Percentiles rank a stretch among this genome's conserved stretches.
These are phyloP conservation scores for Phialophora verrucosa DNA, from an alignment of 2,329 filamentous ascomycete genomes.

Conservation along the genomic window DNA sequence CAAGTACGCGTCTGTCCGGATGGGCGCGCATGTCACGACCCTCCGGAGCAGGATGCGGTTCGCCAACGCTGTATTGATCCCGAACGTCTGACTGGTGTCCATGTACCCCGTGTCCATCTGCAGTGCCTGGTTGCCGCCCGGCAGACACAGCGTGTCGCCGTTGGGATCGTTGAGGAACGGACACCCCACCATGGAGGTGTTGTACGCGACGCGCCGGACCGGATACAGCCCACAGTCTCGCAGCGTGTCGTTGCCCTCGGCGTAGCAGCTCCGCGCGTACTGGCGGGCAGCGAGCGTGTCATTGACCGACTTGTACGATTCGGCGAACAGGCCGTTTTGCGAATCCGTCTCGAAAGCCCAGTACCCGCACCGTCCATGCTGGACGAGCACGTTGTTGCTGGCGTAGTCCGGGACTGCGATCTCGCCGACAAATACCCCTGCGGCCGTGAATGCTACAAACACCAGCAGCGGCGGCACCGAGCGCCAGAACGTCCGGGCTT, in stretches of 20 bases:
- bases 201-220: neutral
- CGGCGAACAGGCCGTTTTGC: neutral
- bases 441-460: slow-evolving; percentile 2
- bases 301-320: neutral
- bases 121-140: neutral
- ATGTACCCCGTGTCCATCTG: slow-evolving; percentile 9
- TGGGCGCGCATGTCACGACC: slow-evolving; percentile 7
- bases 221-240: slow-evolving; percentile 2
- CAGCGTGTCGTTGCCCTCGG: neutral
- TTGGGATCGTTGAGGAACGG: neutral
- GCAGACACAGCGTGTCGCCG: slow-evolving; percentile 5
- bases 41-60: slow-evolving; percentile 5
- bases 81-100: neutral
- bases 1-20: slow-evolving; percentile 1
- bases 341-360: slow-evolving; percentile 1
- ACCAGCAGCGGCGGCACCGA: slow-evolving; percentile 1
- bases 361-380: slow-evolving; percentile 1
- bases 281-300: slow-evolving; percentile 7
- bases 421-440: neutral
- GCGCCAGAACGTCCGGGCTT: neutral
- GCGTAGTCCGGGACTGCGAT: neutral
- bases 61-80: neutral
- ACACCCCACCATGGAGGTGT: neutral
- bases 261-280: slow-evolving; percentile 3
- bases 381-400: slow-evolving; percentile 1